Conservation (phyloP, 352 stramenopile species). For the Globisporangium ultimum region DNA sequence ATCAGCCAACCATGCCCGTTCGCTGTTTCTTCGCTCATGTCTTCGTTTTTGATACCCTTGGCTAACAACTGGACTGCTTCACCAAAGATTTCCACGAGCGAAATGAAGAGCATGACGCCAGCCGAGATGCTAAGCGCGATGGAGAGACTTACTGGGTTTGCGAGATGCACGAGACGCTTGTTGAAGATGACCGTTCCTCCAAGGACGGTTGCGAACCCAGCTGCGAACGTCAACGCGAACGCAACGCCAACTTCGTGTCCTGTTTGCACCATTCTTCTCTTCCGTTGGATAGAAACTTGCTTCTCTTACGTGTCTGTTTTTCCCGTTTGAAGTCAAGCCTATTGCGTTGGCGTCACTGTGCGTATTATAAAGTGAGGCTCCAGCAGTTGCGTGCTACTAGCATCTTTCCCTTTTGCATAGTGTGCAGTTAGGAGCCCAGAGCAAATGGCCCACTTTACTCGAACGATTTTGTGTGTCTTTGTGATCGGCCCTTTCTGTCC, state of each 20-base stretch:
- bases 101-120: constrained; percentile 81
- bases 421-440: no score
- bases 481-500: no score
- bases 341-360: no score
- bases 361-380: no score
- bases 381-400: no score
- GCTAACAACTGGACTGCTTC: constrained; percentile 32
- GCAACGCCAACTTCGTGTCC: constrained; percentile 14
- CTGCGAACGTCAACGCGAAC: constrained; percentile 35
- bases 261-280: constrained; percentile 23
- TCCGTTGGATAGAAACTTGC: not conserved
- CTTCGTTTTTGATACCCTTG: constrained; percentile 17
- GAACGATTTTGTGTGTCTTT: no score
- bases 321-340: no score
- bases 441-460: no score
- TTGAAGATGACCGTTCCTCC: constrained; percentile 49
- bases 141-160: constrained; percentile 56
- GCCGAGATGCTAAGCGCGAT: constrained; percentile 77
- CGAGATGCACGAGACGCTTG: constrained; percentile 32
- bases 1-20: no score
- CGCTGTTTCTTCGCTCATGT: no score
- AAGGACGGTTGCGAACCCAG: constrained; percentile 41
- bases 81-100: constrained; percentile 60
- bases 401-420: no score
- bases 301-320: no score